Evolutionary conservation across 495 filamentous ascomycete species (phyloP), one percentile per base, ranked within the genome.

Genomic region (Cenococcum geophilum): DNA sequence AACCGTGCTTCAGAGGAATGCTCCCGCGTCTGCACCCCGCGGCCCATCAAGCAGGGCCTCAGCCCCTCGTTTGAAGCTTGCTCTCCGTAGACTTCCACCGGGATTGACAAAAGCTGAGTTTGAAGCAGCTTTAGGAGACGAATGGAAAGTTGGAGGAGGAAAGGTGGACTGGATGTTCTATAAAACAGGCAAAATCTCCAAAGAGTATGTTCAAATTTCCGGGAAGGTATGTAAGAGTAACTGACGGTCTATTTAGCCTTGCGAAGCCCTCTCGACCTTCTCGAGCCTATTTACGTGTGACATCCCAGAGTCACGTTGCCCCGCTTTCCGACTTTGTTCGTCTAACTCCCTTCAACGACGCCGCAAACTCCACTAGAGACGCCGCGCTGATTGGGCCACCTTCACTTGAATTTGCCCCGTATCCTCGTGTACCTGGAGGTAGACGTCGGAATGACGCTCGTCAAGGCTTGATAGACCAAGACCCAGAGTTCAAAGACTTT

Each of bases 381-480:
- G 70, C 84, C 1, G 81, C 83, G 16, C 81, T 92, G 6, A 71
- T 91, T 27, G 86, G 85, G 0, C 88, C 87, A 16, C 91, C 91
- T 0, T 77, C 79, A 10, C 76, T 96, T 14, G 92, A 97, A 68
- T 87, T 89, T 68, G 83, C 93, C 23, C 82, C 87, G 2, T 93
- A 91, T 72, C 86, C 88, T 54, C 88, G 89, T 64, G 80, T 87
- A 0, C 90, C 95, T 16, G 78, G 78, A 6, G 87, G 85, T 61
- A 86, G 80, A 67, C 78, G 78, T 40, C 85, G 89, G 22, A 81
- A 82, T 50, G 93, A 98, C 78, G 82, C 82, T 60, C 85, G 92
- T 3, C 89, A 95, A 71, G 93, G 95, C 47, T 95, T 89, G 5
- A 97, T 98, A 60, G 93, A 98, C 65, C 90, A 92, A 67, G 93